phyloP scores from a whole-genome alignment of 2,329 filamentous ascomycete species.

The Claviceps arundinis region DNA sequence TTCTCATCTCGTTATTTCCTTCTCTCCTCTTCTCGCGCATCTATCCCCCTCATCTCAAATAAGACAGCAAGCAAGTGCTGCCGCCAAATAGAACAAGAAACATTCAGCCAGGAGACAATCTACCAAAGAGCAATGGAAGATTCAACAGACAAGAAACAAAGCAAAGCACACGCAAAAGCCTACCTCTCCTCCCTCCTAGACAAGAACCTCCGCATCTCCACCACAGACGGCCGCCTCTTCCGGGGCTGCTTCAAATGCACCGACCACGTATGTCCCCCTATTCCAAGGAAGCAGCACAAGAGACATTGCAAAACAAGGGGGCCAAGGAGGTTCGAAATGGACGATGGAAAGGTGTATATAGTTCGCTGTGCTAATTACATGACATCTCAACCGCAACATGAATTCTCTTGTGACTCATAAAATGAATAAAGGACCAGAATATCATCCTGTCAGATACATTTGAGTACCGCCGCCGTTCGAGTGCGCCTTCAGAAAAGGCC shows the following conservation, averaged over 20 bases:
- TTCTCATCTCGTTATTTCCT: neutral
- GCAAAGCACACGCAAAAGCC: conserved; percentile 36
- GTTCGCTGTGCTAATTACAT: too few species aligned
- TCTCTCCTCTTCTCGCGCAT: too few species aligned
- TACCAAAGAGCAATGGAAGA: too few species aligned
- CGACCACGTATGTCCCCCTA: conserved; percentile 56
- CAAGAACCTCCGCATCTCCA: conserved; percentile 66
- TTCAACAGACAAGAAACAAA: conserved; percentile 15
- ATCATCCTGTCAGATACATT: conserved; percentile 75
- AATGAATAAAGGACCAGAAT: conserved; percentile 56
- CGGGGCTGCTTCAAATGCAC: conserved; percentile 89
- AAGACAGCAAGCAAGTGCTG: neutral
- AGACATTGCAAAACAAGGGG: neutral
- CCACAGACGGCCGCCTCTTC: conserved; percentile 77
- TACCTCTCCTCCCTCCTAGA: conserved; percentile 58
- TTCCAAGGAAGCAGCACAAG: neutral
- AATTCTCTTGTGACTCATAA: too few species aligned
- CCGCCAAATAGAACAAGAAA: neutral
- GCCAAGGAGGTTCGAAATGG: neutral
- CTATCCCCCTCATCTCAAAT: too few species aligned
- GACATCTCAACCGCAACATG: too few species aligned
- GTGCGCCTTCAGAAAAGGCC: too few species aligned
- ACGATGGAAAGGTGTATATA: neutral
- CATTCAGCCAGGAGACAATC: too few species aligned
- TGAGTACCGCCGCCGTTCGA: conserved; percentile 71